Evolutionary conservation across 2,329 filamentous ascomycete genomes (phyloP).

Genomic region (Arthrinium puccinioides): DNA sequence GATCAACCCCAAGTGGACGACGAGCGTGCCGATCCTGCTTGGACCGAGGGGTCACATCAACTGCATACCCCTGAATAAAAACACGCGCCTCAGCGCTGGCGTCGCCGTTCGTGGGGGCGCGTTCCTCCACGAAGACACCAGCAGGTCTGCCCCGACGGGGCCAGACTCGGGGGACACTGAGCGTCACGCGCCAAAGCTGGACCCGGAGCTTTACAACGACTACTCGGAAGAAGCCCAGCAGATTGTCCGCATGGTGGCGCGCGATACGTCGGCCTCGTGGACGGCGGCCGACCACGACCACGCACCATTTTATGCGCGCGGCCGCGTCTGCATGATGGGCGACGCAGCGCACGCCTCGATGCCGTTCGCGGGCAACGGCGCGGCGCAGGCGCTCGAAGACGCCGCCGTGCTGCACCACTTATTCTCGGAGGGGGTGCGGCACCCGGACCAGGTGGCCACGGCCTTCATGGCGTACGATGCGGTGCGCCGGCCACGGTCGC

Average conservation of each 20-base stretch:
- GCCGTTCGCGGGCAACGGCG: conserved; percentile 27
- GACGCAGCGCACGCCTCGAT: conserved; percentile 27
- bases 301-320: conserved; percentile 19
- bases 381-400: conserved; percentile 30
- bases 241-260: conserved; percentile 22
- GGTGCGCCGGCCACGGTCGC: conserved; percentile 20
- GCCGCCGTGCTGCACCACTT: conserved; percentile 21
- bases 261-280: conserved; percentile 23
- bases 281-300: conserved; percentile 24
- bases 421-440: conserved; percentile 10
- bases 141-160: background rate
- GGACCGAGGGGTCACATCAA: conserved; percentile 24
- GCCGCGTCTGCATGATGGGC: conserved; percentile 21
- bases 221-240: conserved; percentile 23
- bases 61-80: conserved; percentile 24
- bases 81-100: conserved; percentile 23
- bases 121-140: too few relatives aligned
- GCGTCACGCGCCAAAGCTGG: conserved; percentile 10
- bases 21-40: conserved; percentile 23
- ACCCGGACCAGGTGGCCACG: conserved; percentile 7
- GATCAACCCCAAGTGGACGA: conserved; percentile 21
- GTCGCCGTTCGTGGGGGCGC: conserved; percentile 22
- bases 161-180: conserved; percentile 2
- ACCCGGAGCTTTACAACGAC: conserved; percentile 19
- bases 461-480: conserved; percentile 21